Percentiles rank a stretch among this genome's conserved stretches.
These are phyloP conservation scores for Sungouiozyma ichnusensis DNA, from an alignment of 805 yeast genomes.

Conservation along the genomic window DNA sequence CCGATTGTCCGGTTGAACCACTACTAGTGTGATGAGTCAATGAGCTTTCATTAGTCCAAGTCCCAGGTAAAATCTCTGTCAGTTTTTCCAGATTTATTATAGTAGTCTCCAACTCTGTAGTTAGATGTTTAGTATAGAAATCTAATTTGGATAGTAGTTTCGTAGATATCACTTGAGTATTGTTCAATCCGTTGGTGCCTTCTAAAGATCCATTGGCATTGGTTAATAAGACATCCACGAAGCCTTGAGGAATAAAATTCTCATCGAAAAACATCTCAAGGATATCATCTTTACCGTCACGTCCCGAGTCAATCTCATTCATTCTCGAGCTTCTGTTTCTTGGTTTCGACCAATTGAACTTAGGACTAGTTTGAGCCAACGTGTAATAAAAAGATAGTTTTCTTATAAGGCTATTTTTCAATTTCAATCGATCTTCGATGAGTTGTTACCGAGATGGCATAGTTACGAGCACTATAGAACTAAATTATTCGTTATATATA, in stretches of 20 bases:
- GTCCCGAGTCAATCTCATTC: not conserved
- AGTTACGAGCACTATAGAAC: too few relatives aligned
- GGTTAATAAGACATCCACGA: slow-evolving; percentile 50
- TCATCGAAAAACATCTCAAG: slow-evolving; percentile 60
- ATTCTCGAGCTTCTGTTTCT: not conserved
- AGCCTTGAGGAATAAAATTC: slow-evolving; percentile 53
- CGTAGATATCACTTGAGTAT: slow-evolving; percentile 39
- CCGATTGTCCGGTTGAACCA: not conserved
- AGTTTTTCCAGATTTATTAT: slow-evolving; percentile 39
- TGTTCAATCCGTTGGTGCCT: slow-evolving; percentile 20
- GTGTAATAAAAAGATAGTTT: too few relatives aligned
- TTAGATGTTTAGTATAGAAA: slow-evolving; percentile 48
- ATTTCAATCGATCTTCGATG: too few relatives aligned
- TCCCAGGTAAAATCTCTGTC: slow-evolving; percentile 39
- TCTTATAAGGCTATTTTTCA: too few relatives aligned
- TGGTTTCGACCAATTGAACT: too few relatives aligned
- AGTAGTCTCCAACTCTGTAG: slow-evolving; percentile 42
- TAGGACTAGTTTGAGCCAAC: too few relatives aligned
- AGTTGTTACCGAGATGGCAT: too few relatives aligned
- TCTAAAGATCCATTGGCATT: slow-evolving; percentile 21
- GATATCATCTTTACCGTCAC: slow-evolving; percentile 30
- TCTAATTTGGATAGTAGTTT: slow-evolving; percentile 50
- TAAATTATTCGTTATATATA: not conserved
- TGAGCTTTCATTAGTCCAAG: slow-evolving; percentile 14
- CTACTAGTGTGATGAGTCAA: too few relatives aligned